Conservation (phyloP, 805 yeast species). For the Saccharomyces paradoxus region DNA sequence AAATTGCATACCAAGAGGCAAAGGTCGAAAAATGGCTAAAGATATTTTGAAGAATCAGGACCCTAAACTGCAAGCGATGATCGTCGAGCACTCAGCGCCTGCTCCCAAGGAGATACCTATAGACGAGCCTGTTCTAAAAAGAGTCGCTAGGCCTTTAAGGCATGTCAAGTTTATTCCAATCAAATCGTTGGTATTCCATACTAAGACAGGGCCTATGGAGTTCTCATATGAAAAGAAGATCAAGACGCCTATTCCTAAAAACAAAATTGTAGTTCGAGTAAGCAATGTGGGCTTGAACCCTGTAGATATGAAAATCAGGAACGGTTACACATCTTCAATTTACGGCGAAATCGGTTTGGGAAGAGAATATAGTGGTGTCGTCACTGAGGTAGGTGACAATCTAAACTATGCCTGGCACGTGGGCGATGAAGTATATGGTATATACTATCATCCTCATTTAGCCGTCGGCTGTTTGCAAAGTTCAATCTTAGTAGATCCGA, state of each 20-base stretch:
- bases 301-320: slow-evolving; percentile 52
- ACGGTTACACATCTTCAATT: slow-evolving; percentile 44
- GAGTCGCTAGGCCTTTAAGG: slow-evolving; percentile 42
- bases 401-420: slow-evolving; percentile 33
- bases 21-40: slow-evolving; percentile 8
- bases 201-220: slow-evolving; percentile 32
- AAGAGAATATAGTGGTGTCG: slow-evolving; percentile 57
- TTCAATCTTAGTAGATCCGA: slow-evolving; percentile 47
- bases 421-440: slow-evolving; percentile 63
- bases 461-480: slow-evolving; percentile 54
- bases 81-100: slow-evolving; percentile 13
- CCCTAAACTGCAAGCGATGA: slow-evolving; percentile 14
- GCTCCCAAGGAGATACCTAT: slow-evolving; percentile 23
- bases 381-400: slow-evolving; percentile 47
- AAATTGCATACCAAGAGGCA: not conserved
- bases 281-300: slow-evolving; percentile 57
- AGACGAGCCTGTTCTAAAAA: slow-evolving; percentile 20
- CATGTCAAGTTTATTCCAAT: slow-evolving; percentile 46
- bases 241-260: slow-evolving; percentile 40
- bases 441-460: slow-evolving; percentile 41
- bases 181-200: slow-evolving; percentile 37
- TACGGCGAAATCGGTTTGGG: slow-evolving; percentile 59
- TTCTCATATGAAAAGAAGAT: slow-evolving; percentile 49
- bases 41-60: slow-evolving; percentile 14
- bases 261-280: slow-evolving; percentile 49